Conservation (phyloP, 2,329 filamentous ascomycete genomes). For the Rhynchosporium agropyri region DNA sequence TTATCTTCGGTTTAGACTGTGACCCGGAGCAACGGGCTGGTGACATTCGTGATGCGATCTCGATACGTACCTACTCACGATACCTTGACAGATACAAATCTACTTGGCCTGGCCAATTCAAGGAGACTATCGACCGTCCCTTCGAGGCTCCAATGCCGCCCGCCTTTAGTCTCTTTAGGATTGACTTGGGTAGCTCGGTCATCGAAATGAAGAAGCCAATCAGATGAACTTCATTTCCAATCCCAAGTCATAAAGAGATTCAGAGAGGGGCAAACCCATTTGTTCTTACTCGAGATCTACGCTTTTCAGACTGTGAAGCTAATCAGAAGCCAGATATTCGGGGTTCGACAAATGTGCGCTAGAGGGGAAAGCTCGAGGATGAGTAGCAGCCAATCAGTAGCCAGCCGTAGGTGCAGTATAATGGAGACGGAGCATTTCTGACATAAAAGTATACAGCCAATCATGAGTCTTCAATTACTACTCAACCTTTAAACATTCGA, state of each 20-base stretch:
- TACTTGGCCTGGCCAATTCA: too few species aligned
- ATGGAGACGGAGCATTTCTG: background rate
- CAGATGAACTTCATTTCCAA: background rate
- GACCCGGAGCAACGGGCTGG: too few species aligned
- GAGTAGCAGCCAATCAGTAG: background rate
- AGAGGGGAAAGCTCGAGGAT: background rate
- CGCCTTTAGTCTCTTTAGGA: too few species aligned
- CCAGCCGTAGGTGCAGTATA: background rate
- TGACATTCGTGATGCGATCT: too few species aligned
- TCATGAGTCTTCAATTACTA: slow-evolving; percentile 8
- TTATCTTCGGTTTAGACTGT: too few species aligned
- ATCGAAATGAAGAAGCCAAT: slow-evolving; percentile 2
- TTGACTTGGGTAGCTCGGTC: too few species aligned
- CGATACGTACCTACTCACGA: too few species aligned
- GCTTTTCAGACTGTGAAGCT: background rate
- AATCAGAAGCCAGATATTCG: background rate
- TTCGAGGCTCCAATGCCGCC: too few species aligned
- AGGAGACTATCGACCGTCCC: too few species aligned
- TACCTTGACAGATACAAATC: too few species aligned
- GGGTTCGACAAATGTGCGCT: slow-evolving; percentile 5
- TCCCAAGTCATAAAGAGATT: background rate
- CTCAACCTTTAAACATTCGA: background rate
- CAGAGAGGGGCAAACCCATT: too few species aligned
- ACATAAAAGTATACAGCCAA: background rate
- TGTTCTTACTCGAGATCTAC: background rate